Conservation (phyloP, 768 basidiomycete species). For the Lentinula edodes region DNA sequence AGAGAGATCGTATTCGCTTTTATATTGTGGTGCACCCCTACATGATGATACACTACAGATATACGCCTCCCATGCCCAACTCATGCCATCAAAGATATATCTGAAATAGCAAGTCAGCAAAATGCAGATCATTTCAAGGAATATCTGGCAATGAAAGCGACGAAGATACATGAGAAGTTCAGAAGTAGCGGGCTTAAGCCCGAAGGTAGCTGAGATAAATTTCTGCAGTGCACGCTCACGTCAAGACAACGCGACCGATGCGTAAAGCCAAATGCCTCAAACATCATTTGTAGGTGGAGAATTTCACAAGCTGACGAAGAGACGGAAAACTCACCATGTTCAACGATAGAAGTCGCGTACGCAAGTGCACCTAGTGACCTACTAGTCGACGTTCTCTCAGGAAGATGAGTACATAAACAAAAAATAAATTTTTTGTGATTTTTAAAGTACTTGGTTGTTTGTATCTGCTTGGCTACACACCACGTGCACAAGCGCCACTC, state of each 20-base stretch:
- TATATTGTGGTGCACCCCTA: no score
- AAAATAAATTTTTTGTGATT: background rate
- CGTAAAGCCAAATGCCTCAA: conserved; percentile 95
- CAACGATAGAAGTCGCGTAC: background rate
- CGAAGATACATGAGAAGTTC: background rate
- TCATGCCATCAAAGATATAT: no score
- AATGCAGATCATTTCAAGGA: no score
- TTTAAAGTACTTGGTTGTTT: background rate
- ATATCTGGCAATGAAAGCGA: background rate
- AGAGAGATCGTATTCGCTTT: no score
- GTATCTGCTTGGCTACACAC: background rate
- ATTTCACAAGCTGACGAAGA: background rate
- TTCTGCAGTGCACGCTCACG: conserved; percentile 68
- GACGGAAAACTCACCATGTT: background rate
- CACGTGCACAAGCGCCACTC: background rate
- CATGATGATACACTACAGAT: no score
- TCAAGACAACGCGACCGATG: conserved; percentile 18
- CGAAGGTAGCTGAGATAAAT: conserved; percentile 90
- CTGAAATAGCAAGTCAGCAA: no score
- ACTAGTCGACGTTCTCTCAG: no score
- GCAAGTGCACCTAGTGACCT: background rate
- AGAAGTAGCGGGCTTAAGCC: conserved; percentile 21
- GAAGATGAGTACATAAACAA: no score
- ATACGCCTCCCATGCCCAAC: no score
- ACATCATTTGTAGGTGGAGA: conserved; percentile 48